Conservation (phyloP, 805 yeast genomes). For the Hanseniaspora lindneri region DNA sequence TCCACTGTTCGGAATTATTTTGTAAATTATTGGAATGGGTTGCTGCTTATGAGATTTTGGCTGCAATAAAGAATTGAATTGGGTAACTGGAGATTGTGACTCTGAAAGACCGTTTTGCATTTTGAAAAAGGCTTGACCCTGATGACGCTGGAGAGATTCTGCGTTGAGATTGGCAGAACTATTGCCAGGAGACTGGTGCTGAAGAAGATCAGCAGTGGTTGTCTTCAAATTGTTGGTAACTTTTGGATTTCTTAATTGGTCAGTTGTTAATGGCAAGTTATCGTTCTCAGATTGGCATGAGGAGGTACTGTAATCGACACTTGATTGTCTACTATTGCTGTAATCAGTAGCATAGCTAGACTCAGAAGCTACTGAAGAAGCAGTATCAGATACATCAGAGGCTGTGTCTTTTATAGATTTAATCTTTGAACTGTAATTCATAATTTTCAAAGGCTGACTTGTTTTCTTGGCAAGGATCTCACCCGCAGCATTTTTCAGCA, state of each 20-base stretch:
- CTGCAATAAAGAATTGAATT: background rate
- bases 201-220: constrained; percentile 13
- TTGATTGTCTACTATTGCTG: constrained; percentile 15
- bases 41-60: constrained; percentile 10
- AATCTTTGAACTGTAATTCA: constrained; percentile 60
- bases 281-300: constrained; percentile 12
- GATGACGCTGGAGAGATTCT: background rate
- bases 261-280: background rate
- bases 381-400: constrained; percentile 11
- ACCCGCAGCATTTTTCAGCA: constrained; percentile 50
- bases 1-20: constrained; percentile 91
- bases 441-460: constrained; percentile 71
- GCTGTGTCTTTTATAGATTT: constrained; percentile 4
- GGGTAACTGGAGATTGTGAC: constrained; percentile 11
- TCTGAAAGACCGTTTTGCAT: background rate
- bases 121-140: background rate
- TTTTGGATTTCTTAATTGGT: constrained; percentile 3
- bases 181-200: constrained; percentile 9
- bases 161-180: background rate
- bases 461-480: constrained; percentile 58
- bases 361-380: constrained; percentile 13
- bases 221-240: constrained; percentile 2
- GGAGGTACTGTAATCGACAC: constrained; percentile 7
- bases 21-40: constrained; percentile 49
- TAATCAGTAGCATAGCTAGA: constrained; percentile 14